Conservation (phyloP, 1,284 basidiomycete genomes). For the Coriolopsis trogii region DNA sequence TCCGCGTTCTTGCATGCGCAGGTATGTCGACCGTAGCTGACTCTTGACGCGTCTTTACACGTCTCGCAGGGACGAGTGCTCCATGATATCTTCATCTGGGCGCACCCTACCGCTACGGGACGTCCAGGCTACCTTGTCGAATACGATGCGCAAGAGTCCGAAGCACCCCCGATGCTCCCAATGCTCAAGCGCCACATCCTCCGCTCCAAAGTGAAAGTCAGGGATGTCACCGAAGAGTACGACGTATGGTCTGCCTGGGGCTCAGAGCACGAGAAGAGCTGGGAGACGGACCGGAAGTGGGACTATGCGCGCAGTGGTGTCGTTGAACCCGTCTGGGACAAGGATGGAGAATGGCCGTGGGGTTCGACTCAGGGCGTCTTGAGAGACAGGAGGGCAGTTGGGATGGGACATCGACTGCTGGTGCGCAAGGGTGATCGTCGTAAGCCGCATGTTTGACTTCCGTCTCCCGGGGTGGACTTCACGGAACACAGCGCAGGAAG, state of each 20-base stretch:
- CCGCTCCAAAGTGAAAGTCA: constrained; percentile 86
- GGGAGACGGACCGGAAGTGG: constrained; percentile 54
- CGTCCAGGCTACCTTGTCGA: constrained; percentile 73
- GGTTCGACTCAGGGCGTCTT: constrained; percentile 52
- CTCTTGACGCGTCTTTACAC: neutral
- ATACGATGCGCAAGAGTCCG: constrained; percentile 61
- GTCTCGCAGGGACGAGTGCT: constrained; percentile 80
- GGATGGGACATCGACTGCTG: constrained; percentile 77
- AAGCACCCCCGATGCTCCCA: constrained; percentile 60
- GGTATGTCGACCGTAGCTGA: constrained; percentile 42
- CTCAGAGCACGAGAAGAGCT: constrained; percentile 37
- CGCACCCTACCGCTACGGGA: constrained; percentile 49
- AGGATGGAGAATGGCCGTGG: constrained; percentile 59
- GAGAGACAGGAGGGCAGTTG: constrained; percentile 74
- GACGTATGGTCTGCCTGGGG: constrained; percentile 86
- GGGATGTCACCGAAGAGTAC: constrained; percentile 76
- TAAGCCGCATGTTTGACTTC: constrained; percentile 45
- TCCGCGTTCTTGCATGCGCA: constrained; percentile 88
- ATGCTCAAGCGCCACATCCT: constrained; percentile 87
- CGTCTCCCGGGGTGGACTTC: constrained; percentile 14
- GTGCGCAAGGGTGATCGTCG: constrained; percentile 72
- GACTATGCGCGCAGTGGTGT: constrained; percentile 59
- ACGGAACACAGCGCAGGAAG: constrained; percentile 51
- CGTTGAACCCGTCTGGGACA: constrained; percentile 71
- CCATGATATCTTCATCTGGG: constrained; percentile 88